Base-by-base conservation (phyloP, 768 basidiomycete genomes). In the Boletus rubescentipes region DNA sequence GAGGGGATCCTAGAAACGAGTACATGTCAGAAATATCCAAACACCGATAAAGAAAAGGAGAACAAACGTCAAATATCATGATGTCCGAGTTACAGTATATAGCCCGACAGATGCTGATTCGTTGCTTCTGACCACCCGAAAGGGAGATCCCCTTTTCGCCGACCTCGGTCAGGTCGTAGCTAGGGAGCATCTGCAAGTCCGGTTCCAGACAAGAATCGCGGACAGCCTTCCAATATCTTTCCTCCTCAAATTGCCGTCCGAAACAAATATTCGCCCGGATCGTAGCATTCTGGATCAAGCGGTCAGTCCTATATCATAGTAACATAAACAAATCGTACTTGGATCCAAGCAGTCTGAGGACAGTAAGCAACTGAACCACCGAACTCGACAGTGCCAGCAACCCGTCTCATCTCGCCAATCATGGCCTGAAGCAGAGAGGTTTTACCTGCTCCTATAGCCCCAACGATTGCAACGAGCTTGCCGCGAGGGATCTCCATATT, bases 331-430 rank as follows among this genome's bases (percentile, higher is more conserved):
- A 29, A 53, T 54, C 57, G 2, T 53, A 81, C 85, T 70, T 93
- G 91, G 53, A 98, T 95, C 93, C 93, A 97, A 10, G 93, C 87
- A 40, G 78, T 85, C 66, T 98, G 94, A 16, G 87, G 84, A 61
- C 90, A 94, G 68, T 94, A 92, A 1, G 84, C 85, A 10, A 93
- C 80, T 10, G 81, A 80, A 0, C 88, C 91, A 52, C 90, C 87
- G 62, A 93, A 90, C 31, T 74, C 76, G 37, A 91, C 81, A 9
- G 72, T 78, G 3, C 92, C 92, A 12, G 72, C 67, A 1, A 81
- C 85, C 59, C 77, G 77, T 54, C 86, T 76, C 93, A 95, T 95
- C 68, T 95, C 93, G 3, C 89, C 89, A 52, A 90, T 83, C 31
- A 91, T 63, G 9, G 83, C 89, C 58, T 91, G 85, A 38, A 92